A percentile compares a stretch with the other conserved stretches of the same genome.
Evolutionary conservation across 139 green algal genomes (phyloP).

Genomic region (Micromonas commoda): DNA sequence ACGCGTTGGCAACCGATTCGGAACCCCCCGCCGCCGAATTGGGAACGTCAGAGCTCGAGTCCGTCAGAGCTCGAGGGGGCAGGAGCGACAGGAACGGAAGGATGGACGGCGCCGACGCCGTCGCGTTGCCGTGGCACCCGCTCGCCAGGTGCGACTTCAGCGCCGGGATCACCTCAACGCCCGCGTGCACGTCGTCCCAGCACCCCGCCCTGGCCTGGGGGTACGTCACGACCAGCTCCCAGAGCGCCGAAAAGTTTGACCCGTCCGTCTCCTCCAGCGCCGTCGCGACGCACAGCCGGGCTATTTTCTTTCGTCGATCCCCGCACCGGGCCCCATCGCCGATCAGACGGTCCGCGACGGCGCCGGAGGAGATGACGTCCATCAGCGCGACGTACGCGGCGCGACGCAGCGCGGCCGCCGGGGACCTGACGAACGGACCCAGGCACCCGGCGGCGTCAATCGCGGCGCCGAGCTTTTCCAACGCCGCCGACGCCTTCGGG

Average conservation of each 20-base stretch:
- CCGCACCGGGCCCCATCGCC: no score
- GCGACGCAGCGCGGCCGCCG: neutral
- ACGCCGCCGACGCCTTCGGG: neutral
- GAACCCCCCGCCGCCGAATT: neutral
- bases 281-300: neutral
- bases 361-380: neutral
- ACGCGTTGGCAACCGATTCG: neutral
- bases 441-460: neutral
- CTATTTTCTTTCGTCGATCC: no score
- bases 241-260: neutral
- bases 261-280: neutral
- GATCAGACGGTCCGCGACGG: no score
- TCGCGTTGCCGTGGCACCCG: conserved; percentile 2
- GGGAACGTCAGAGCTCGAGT: neutral
- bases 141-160: neutral
- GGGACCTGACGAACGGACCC: neutral
- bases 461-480: neutral
- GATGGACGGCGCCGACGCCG: neutral
- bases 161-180: neutral
- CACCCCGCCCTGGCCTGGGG: no score
- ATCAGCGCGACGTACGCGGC: neutral
- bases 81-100: conserved; percentile 1
- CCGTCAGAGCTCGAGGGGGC: neutral
- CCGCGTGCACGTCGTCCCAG: neutral
- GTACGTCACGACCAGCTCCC: conserved; percentile 5